A percentile compares a stretch with the other conserved stretches of the same genome.
These are phyloP conservation scores for Colletotrichum filicis DNA, from an alignment of 2,329 filamentous ascomycete species.

Conservation along the genomic window DNA sequence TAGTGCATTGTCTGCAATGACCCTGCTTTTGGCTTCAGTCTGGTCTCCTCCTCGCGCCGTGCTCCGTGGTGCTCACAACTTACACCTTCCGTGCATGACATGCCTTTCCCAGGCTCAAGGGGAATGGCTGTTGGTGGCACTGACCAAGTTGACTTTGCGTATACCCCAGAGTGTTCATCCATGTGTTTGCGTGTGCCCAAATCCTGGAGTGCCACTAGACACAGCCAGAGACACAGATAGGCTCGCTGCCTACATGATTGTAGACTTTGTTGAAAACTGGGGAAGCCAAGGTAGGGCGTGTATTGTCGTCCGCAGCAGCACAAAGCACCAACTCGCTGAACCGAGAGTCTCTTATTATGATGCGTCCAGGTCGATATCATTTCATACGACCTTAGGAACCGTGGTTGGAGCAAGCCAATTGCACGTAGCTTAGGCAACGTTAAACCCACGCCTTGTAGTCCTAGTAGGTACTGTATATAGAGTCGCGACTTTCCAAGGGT, in stretches of 20 bases:
- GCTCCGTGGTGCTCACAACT: neutral
- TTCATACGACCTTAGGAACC: neutral
- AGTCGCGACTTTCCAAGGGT: slow-evolving; percentile 5
- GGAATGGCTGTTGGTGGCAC: slow-evolving; percentile 1
- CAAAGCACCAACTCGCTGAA: neutral
- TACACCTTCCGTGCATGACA: slow-evolving; percentile 22
- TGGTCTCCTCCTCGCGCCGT: slow-evolving; percentile 1
- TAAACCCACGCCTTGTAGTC: slow-evolving; percentile 3
- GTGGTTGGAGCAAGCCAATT: neutral
- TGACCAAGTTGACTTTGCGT: slow-evolving; percentile 22
- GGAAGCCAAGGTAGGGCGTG: slow-evolving; percentile 14
- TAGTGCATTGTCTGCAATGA: slow-evolving; percentile 17
- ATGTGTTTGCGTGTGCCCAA: slow-evolving; percentile 5
- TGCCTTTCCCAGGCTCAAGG: slow-evolving; percentile 14
- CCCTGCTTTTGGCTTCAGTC: slow-evolving; percentile 1
- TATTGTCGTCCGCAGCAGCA: slow-evolving; percentile 8
- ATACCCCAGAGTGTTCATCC: slow-evolving; percentile 32
- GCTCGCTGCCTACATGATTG: slow-evolving; percentile 13
- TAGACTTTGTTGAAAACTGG: slow-evolving; percentile 20
- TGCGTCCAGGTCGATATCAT: slow-evolving; percentile 12
- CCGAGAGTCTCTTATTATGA: neutral
- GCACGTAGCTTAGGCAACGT: neutral
- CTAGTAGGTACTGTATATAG: neutral
- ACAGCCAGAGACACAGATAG: slow-evolving; percentile 14
- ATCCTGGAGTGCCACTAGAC: neutral